Base-by-base conservation (phyloP, 768 basidiomycete genomes). In the Lentinula boryana region DNA sequence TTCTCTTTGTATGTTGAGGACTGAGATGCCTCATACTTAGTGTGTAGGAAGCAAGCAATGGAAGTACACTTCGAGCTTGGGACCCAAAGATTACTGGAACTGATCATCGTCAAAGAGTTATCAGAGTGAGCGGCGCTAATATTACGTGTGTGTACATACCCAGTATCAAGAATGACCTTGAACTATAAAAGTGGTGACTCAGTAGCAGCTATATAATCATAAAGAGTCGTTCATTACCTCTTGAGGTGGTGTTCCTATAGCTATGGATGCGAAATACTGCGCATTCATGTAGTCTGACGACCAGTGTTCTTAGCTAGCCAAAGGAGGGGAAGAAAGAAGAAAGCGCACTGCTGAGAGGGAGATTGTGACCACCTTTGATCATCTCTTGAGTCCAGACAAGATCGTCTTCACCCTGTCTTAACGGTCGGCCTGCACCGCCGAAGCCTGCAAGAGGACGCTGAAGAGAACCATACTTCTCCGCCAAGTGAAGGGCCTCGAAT, bases 111-210 rank as follows among this genome's bases (percentile, higher is more conserved):
- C 18, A 3, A 18, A 18, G 48, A 65, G 66, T 49, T 40, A 49
- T 48, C 38, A 51, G n/a, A 53, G 8, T 56, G 15, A 15, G 27
- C 35, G 35, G 40, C 9, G 9, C 9, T 48, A 18, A 23, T 16
- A 48, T 48, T 18, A 48, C 46, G 46, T 13, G 36, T 8, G 7
- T 48, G 31, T 27, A 38, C 66, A 23, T 70, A 88, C 89, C 91
- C 91, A 50, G 96, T 97, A 72, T 98, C 95, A 61, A 98, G 84
- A 62, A 97, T 86, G 68, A 97, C 95, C 76, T 96, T 95, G 82
- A 95, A 96, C 84, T 88, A 66, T 33, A 61, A 50, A 55, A 49
- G 18, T 27, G 27, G 0, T 1, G 6, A 57, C 60, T 35, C 18
- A 60, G 55, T 38, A 60, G 40, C 57, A 62, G 15, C n/a, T 53